Evolutionary conservation across 2,329 filamentous ascomycete genomes (phyloP).

Genomic region (Alternaria brassicicola): DNA sequence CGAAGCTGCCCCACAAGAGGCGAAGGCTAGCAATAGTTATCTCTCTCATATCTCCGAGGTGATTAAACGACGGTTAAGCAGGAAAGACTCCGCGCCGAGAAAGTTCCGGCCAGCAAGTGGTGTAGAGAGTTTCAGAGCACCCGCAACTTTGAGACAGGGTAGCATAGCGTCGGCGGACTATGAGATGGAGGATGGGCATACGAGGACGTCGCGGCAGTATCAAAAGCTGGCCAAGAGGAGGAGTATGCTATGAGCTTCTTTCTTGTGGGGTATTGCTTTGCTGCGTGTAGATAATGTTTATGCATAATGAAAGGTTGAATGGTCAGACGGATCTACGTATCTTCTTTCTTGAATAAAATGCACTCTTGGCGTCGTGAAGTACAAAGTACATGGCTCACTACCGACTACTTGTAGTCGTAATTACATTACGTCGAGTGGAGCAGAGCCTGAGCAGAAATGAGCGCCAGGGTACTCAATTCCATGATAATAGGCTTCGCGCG

Average conservation of each 20-base stretch:
- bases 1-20: not conserved
- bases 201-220: slow-evolving; percentile 43
- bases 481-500: too few relatives aligned
- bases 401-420: too few relatives aligned
- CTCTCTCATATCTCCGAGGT: slow-evolving; percentile 9
- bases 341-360: not conserved
- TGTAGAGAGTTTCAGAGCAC: slow-evolving; percentile 16
- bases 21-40: not conserved
- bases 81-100: slow-evolving; percentile 14
- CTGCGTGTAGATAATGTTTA: not conserved
- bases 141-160: slow-evolving; percentile 23
- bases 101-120: slow-evolving; percentile 31
- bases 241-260: slow-evolving; percentile 40
- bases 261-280: not conserved
- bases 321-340: not conserved
- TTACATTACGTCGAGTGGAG: too few relatives aligned
- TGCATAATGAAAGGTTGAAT: not conserved
- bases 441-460: too few relatives aligned
- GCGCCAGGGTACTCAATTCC: too few relatives aligned
- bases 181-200: slow-evolving; percentile 45
- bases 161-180: slow-evolving; percentile 32
- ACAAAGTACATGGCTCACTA: not conserved
- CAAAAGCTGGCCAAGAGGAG: slow-evolving; percentile 45
- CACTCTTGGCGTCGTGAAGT: not conserved
- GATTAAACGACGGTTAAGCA: slow-evolving; percentile 17